Percentiles rank a stretch among this genome's conserved stretches.
Evolutionary conservation across 306 rosid species (phyloP).

Genomic region (Cucurbita argyrosperma): DNA sequence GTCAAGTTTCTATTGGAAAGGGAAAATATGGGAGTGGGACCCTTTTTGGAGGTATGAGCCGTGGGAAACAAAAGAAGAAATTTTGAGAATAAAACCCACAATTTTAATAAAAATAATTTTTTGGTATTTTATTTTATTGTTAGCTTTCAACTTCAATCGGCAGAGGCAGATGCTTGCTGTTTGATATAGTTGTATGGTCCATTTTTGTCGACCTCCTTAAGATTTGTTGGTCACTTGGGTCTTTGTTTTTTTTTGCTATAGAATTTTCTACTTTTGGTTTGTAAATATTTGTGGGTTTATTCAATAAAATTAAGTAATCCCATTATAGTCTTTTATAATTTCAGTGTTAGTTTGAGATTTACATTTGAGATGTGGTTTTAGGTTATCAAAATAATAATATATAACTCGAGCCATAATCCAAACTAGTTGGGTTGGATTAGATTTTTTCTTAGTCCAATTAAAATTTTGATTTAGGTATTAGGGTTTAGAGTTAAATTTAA

Average conservation of each 20-base stretch:
- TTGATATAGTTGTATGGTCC: background rate
- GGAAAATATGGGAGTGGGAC: background rate
- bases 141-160: background rate
- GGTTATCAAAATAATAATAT: too few relatives aligned
- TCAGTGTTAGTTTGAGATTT: background rate
- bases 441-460: too few relatives aligned
- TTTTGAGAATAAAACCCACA: background rate
- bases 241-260: background rate
- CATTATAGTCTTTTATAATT: background rate
- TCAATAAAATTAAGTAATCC: background rate
- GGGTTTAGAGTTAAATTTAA: too few relatives aligned
- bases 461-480: too few relatives aligned
- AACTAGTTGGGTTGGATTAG: too few relatives aligned
- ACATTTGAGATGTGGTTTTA: background rate
- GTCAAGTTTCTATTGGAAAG: background rate
- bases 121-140: background rate
- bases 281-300: conserved; percentile 1
- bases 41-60: background rate
- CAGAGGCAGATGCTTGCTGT: background rate
- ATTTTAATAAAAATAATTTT: background rate
- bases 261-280: too few relatives aligned
- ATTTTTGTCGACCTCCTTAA: background rate
- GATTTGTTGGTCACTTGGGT: background rate
- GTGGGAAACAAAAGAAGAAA: conserved; percentile 1
- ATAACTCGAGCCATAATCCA: too few relatives aligned